phyloP scores from a whole-genome alignment of 495 filamentous ascomycete genomes.

The Podospora comata region DNA sequence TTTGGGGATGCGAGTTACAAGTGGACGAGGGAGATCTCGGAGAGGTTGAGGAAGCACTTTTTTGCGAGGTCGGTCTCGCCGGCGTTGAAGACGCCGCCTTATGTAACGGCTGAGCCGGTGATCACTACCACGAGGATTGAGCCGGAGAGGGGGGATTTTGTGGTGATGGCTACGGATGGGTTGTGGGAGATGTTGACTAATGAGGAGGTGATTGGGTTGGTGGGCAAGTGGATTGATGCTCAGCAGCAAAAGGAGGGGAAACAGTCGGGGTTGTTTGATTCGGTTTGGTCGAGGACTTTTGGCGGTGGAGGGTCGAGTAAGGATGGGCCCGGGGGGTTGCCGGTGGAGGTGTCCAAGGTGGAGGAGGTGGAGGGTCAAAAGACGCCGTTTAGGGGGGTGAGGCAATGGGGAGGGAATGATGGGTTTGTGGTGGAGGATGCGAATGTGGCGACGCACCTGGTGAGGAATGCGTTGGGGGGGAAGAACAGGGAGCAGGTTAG shows the following conservation, averaged over 20 bases:
- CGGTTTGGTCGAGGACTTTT: slow-evolving; percentile 57
- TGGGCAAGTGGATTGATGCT: slow-evolving; percentile 88
- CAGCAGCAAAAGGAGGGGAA: slow-evolving; percentile 40
- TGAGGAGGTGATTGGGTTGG: slow-evolving; percentile 94
- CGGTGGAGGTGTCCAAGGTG: slow-evolving; percentile 49
- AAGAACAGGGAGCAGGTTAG: slow-evolving; percentile 92
- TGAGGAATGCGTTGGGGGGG: slow-evolving; percentile 92
- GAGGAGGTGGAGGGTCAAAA: slow-evolving; percentile 50
- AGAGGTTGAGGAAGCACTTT: slow-evolving; percentile 75
- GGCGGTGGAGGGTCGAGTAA: slow-evolving; percentile 41
- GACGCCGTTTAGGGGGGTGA: slow-evolving; percentile 71
- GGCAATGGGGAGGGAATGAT: slow-evolving; percentile 73
- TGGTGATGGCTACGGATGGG: slow-evolving; percentile 95
- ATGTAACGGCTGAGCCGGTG: slow-evolving; percentile 95
- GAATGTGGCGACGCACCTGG: slow-evolving; percentile 93
- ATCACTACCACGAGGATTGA: slow-evolving; percentile 94
- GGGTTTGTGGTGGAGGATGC: slow-evolving; percentile 93
- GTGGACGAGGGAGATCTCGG: slow-evolving; percentile 80
- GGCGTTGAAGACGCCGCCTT: slow-evolving; percentile 86
- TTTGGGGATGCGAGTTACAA: slow-evolving; percentile 98
- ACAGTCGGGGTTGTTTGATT: slow-evolving; percentile 24
- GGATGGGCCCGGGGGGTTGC: slow-evolving; percentile 37
- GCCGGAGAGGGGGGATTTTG: slow-evolving; percentile 85
- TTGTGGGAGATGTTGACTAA: slow-evolving; percentile 99
- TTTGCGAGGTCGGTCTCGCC: slow-evolving; percentile 73